Base-by-base conservation (phyloP, 2,329 filamentous ascomycete genomes). In the Phialocephala subalpina region DNA sequence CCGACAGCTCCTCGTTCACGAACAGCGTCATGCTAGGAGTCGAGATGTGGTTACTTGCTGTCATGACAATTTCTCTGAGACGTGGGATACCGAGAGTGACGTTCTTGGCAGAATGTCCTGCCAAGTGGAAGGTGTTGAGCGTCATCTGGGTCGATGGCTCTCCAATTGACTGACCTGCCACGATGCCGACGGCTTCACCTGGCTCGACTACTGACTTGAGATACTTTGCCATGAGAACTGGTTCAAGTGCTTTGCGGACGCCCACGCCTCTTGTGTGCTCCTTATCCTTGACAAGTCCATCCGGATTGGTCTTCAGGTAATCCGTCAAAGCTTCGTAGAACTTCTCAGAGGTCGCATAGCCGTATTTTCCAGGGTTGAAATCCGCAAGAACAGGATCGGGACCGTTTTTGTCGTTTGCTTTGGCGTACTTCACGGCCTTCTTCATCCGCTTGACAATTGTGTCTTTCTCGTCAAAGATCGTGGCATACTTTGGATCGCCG, bases 111-210 rank as follows among this genome's bases (percentile, higher is more conserved):
- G 96, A 94, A 83, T 98, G 95, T 76, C 96, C 96, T 79, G 96
- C 96, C 87, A 99, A 92, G 86, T 99, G 96, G 87, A 99, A 99
- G 33, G 97, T 99, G 81, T 99, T 99, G 63, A 99, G 83, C 8
- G 97, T 99, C 97, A 99, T 99, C 79, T 99, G 96, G 12, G 96
- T 99, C 2, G 94, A 97, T 9, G 97, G 96, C 77, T 99, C 97
- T 77, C 96, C 96, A 49, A 99, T 90, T 36, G 95, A 98, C 80
- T 99, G 96, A 11, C 94, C 94, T 59, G 97, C 97, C 66, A 99
- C 93, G 69, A 99, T 97, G 71, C 96, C 96, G 29, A 99, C 94
- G 29, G 96, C 95, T 81, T 99, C 97, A 55, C 96, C 96, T 33
- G 96, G 93, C 74, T 99, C 95, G 27, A 97, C 92, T 9, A 97